Base-by-base conservation (phyloP, 768 basidiomycete species). In the Ephemerocybe angulata region DNA sequence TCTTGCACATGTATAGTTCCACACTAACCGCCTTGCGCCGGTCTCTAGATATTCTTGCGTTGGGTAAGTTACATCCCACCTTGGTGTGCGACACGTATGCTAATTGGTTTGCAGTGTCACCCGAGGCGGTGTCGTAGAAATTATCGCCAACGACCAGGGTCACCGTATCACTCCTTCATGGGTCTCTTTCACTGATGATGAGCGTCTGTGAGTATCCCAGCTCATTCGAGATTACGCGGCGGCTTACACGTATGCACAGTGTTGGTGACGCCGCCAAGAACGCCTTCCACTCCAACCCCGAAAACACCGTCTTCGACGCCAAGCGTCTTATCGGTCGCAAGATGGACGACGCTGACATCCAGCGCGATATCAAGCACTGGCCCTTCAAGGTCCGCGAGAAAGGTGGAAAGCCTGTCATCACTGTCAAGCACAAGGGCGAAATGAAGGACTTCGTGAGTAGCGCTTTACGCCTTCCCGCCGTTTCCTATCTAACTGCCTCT, bases 201-300 rank as follows among this genome's bases (percentile, higher is more conserved):
- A 91, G 69, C 82, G 89, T 67, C 78, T 87, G 82, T 82, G 62
- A 60, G 77, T 65, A 11, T 17, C 2, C 27, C n/a, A 3, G 25
- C 8, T 35, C 17, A 35, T 8, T 35, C 33, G 33, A 17, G 17
- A 35, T 35, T 35, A 0, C 1, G n/a, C n/a, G n/a, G n/a, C n/a
- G 21, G 1, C 29, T 52, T 30, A 78, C 72, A n/a, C 22, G 3
- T 51, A 13, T 61, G 10, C 11, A 40, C 54, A 82, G 79, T 67
- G 90, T 99, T 64, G 96, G 97, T 65, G 96, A 99, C 70, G 82
- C 85, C 56, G 96, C 96, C 41, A 99, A 99, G 78, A 98, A 99
- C 68, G 93, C 93, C 28, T 93, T 85, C 76, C 86, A 92, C 71
- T 79, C 88, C 42, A 93, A 98, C 74, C 93, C 96, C 19, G 63